Evolutionary conservation across 176 grass and related monocot species (phyloP), one percentile per base, ranked within the genome.

Genomic region (Coix lacrymajobi): DNA sequence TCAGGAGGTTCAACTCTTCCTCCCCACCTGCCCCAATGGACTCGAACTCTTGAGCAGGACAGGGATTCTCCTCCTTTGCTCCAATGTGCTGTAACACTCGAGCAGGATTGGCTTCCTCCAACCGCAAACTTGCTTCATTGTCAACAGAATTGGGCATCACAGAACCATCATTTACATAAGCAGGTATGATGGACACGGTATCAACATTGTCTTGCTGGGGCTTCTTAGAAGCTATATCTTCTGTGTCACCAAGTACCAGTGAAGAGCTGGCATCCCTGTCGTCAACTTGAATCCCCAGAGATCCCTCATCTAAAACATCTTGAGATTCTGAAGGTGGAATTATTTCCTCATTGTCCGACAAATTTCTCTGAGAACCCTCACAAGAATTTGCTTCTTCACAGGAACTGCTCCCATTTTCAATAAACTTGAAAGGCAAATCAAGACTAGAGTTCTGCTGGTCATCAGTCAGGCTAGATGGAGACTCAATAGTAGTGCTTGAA

Each of bases 1-100:
- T 40, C 34, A 94, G 82, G 84, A 94, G 87, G 62, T 87, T 87
- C 75, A 89, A 51, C 80, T 94, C 92, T 87, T 83, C 88, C 48
- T 90, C 84, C 45, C 73, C 73, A 60, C 79, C 79, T 83, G 29
- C 46, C 32, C 33, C 48, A 40, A 73, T 68, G 73, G 57, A 33
- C 13, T 74, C 79, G 3, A 66, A 58, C 62, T 83, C 88, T 83
- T 90, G 73, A 75, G 80, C 81, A 82, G 39, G 43, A 34, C 76
- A 71, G n/a, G 31, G 11, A 72, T 82, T 31, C 69, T 73, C 56
- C 28, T 73, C 66, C 20, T 19, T 40, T 73, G 9, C 54, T 45
- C 7, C 51, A 46, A 15, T 46, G 54, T 58, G 26, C 10, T 33
- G 19, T 30, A 60, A 29, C 54, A 79, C 88, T 63, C 80, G 79